Base-by-base conservation (phyloP, 2,329 filamentous ascomycete genomes). In the Zarea fungicola region DNA sequence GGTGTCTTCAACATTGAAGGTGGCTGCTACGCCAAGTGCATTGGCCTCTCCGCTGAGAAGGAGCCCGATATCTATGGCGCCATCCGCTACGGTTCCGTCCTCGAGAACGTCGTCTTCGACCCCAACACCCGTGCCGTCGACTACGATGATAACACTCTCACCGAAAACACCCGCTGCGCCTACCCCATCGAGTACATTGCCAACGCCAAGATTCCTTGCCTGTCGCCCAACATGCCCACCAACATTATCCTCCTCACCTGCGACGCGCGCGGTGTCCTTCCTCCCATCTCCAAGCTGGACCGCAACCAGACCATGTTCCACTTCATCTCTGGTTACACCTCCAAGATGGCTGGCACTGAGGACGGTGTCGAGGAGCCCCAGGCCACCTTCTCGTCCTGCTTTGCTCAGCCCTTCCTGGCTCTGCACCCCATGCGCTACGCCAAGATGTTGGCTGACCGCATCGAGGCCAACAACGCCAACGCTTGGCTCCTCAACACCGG, bases 1-100 rank as follows among this genome's bases (percentile, higher is more conserved):
- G 93, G 93, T 69, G 84, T 99, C 67, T 99, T 99, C 86, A 99
- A 99, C 82, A 99, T 99, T 52, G 93, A 99, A 76, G 93, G 93
- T 62, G 93, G 93, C 57, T 99, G 93, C 82, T 99, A 99, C 75
- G 93, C 93, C 72, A 99, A 99, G 85, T 92, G 86, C 72, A 92
- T 99, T 67, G 92, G 92, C 58, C 85, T 99, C 50, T 96, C 93
- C 19, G 91, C 85, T 42, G 93, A 99, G 80, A 99, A 97, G 83
- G 93, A 99, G 74, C 93, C 93, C 48, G 93, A 99, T 78, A 99
- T 99, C 64, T 95, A 85, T 76, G 84, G 84, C 68, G 92, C 93
- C 67, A 96, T 99, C 78, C 86, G 84, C 68, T 99, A 95, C 75
- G 93, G 93, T 54, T 95, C 93, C 56, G 90, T 99, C 56, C 82